A percentile compares a stretch with the other conserved stretches of the same genome.
Evolutionary conservation across 176 grass and related monocot genomes (phyloP).

Genomic region (Tillandsia fasciculata): DNA sequence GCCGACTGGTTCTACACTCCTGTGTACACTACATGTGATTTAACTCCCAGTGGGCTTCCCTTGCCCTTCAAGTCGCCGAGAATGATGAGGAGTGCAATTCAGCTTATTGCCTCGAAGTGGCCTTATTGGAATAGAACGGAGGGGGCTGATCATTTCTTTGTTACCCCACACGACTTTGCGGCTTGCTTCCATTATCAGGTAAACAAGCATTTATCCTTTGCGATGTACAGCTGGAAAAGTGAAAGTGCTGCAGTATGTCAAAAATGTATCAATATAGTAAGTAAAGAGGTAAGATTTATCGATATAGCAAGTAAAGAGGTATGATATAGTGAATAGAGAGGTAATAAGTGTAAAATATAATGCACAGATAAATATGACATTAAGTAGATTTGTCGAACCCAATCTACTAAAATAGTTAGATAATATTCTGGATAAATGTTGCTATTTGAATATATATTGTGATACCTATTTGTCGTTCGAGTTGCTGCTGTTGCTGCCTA

Average conservation of each 20-base stretch:
- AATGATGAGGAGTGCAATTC: slow-evolving; percentile 78
- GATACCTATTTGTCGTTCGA: not conserved
- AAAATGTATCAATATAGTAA: too few species aligned
- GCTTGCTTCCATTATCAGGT: slow-evolving; percentile 98
- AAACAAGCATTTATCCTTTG: not conserved
- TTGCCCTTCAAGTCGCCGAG: slow-evolving; percentile 72
- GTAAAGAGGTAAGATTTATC: too few species aligned
- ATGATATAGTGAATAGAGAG: too few species aligned
- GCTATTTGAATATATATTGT: not conserved
- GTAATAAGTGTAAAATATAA: too few species aligned
- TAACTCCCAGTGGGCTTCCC: slow-evolving; percentile 64
- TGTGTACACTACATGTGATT: slow-evolving; percentile 74
- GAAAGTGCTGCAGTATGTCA: too few species aligned
- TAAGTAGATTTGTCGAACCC: too few species aligned
- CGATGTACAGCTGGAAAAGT: too few species aligned
- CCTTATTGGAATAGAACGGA: slow-evolving; percentile 87
- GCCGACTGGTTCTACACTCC: slow-evolving; percentile 89
- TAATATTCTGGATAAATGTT: too few species aligned
- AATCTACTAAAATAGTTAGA: too few species aligned
- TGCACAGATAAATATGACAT: too few species aligned
- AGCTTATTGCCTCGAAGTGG: slow-evolving; percentile 68
- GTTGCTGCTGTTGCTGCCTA: not conserved
- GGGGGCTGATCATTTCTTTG: slow-evolving; percentile 93
- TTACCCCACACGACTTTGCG: slow-evolving; percentile 87
- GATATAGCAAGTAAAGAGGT: too few species aligned